Evolutionary conservation across 306 rosid species (phyloP).

Genomic region (Casuarina cunninghamiana): DNA sequence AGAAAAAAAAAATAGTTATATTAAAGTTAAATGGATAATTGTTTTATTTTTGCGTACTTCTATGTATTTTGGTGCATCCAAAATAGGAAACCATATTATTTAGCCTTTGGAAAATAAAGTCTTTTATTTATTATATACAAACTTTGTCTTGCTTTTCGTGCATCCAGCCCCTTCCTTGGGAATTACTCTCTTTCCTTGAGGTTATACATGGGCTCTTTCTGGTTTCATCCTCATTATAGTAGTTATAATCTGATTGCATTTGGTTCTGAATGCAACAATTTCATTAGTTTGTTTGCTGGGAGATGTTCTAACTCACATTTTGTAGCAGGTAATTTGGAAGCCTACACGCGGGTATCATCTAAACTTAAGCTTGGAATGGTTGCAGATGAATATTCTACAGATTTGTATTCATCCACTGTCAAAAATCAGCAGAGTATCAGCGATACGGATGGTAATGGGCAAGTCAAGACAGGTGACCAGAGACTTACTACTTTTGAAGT

Average conservation of each 20-base stretch:
- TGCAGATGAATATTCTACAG: conserved; percentile 50
- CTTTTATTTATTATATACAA: too few relatives aligned
- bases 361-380: conserved; percentile 79
- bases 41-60: background rate
- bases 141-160: background rate
- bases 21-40: background rate
- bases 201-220: background rate
- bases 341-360: conserved; percentile 66
- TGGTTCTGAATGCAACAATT: background rate
- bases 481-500: background rate
- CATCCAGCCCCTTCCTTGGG: background rate
- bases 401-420: conserved; percentile 24
- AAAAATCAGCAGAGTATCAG: conserved; percentile 44
- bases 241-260: conserved; percentile 18
- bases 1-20: too few relatives aligned
- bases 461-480: conserved; percentile 63
- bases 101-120: too few relatives aligned
- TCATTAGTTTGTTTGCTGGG: conserved; percentile 23
- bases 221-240: background rate
- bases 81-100: background rate
- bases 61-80: background rate
- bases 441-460: conserved; percentile 61
- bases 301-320: conserved; percentile 27
- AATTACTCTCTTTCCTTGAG: background rate
- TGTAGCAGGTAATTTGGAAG: conserved; percentile 64